These are phyloP conservation scores for Solanum etuberosum DNA, from an alignment of 257 asterid species.

Conservation along the genomic window DNA sequence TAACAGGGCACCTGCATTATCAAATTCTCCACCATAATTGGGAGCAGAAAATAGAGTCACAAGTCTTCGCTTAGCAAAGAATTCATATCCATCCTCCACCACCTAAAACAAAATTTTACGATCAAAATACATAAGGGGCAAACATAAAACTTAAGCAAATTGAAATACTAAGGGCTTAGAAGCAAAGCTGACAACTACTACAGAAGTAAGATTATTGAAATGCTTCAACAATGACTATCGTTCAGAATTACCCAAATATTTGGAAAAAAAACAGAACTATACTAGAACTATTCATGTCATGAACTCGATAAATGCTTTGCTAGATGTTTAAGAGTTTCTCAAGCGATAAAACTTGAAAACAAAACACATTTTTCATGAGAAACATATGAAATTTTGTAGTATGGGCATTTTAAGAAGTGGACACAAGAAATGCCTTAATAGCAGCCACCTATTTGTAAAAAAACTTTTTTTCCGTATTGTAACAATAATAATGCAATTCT, in stretches of 20 bases:
- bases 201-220: not conserved
- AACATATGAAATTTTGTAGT: not conserved
- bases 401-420: not conserved
- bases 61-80: conserved; percentile 64
- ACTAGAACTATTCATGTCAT: not conserved
- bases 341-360: not conserved
- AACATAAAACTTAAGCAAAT: not conserved
- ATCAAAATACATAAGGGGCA: not conserved
- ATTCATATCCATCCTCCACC: conserved; percentile 86
- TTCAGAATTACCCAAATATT: not conserved
- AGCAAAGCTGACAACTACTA: not conserved
- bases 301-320: not conserved
- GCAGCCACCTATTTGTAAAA: not conserved
- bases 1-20: conserved; percentile 53
- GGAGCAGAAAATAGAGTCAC: conserved; percentile 56
- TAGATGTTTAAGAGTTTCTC: not conserved
- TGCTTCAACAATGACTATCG: not conserved
- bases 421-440: not conserved
- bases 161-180: not conserved
- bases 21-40: conserved; percentile 61
- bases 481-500: not conserved
- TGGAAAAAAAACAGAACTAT: not conserved
- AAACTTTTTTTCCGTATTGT: not conserved
- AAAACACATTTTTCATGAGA: not conserved
- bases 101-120: conserved; percentile 28